A percentile compares a stretch with the other conserved stretches of the same genome.
Evolutionary conservation across 805 yeast genomes (phyloP).

Genomic region (Ogataea nitratoaversa): DNA sequence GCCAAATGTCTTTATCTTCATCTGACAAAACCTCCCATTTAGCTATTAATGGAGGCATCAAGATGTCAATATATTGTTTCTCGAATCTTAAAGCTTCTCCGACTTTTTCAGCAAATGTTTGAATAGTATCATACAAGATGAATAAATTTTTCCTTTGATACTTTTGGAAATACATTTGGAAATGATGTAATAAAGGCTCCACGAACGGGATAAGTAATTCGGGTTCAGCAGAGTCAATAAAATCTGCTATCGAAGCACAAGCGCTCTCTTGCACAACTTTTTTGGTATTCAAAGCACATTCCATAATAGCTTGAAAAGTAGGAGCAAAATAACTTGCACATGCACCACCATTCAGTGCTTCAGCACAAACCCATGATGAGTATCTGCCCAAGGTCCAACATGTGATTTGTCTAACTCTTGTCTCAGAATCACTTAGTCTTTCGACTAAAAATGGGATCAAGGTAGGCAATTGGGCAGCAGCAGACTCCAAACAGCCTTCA

Average conservation of each 20-base stretch:
- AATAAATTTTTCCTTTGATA: constrained; percentile 83
- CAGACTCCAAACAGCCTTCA: constrained; percentile 74
- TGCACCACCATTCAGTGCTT: constrained; percentile 56
- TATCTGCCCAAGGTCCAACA: constrained; percentile 95
- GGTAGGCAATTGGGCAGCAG: constrained; percentile 69
- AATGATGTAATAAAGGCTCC: constrained; percentile 63
- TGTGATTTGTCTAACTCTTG: constrained; percentile 86
- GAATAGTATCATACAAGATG: constrained; percentile 84
- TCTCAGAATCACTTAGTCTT: constrained; percentile 66
- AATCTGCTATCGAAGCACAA: constrained; percentile 78
- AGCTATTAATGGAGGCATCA: constrained; percentile 76
- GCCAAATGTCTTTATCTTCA: constrained; percentile 84
- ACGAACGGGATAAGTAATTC: constrained; percentile 57
- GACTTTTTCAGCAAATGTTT: constrained; percentile 78
- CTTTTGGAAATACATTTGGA: constrained; percentile 65
- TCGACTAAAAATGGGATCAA: constrained; percentile 83
- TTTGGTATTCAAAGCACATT: constrained; percentile 73
- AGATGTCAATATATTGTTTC: constrained; percentile 50
- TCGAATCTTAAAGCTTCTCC: constrained; percentile 52
- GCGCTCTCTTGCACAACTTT: constrained; percentile 96
- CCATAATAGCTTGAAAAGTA: constrained; percentile 71
- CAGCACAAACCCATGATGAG: constrained; percentile 73
- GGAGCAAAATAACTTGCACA: constrained; percentile 69
- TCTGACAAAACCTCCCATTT: constrained; percentile 79
- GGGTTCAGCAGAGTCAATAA: constrained; percentile 72